A percentile compares a stretch with the other conserved stretches of the same genome.
Evolutionary conservation across 108 stramenopile genomes (phyloP).

Genomic region (Aurantiochytrium sp.): DNA sequence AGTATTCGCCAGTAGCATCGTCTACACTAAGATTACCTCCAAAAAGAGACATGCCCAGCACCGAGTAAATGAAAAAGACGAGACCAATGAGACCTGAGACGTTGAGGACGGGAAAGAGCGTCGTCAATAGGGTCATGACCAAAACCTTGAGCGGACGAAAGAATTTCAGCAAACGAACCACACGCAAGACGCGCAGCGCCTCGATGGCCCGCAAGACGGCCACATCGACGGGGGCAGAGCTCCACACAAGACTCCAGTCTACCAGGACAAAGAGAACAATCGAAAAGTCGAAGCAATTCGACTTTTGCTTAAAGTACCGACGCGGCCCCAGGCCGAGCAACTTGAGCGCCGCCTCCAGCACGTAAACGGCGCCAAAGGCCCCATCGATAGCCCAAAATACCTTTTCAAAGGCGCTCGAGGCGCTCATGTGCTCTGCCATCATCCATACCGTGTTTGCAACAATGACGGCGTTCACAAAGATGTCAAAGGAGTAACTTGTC

Average conservation of each 20-base stretch:
- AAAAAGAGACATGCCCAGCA: conserved; percentile 23
- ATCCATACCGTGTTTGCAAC: conserved; percentile 35
- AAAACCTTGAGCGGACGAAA: neutral
- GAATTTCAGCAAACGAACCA: conserved; percentile 13
- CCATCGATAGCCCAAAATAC: conserved; percentile 20
- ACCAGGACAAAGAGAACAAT: conserved; percentile 39
- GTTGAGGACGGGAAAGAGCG: conserved; percentile 18
- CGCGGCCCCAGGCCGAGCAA: conserved; percentile 20
- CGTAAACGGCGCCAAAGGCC: conserved; percentile 40
- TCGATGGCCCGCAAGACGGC: neutral
- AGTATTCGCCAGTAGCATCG: neutral
- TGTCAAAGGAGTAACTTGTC: conserved; percentile 22
- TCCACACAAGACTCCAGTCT: neutral
- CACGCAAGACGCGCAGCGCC: neutral
- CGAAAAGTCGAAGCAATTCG: conserved; percentile 50
- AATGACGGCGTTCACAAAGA: conserved; percentile 33
- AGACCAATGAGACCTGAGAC: conserved; percentile 13
- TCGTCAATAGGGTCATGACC: neutral
- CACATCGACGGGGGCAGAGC: neutral
- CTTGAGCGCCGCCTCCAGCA: conserved; percentile 39
- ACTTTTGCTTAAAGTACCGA: conserved; percentile 35
- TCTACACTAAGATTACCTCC: neutral
- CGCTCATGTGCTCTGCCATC: conserved; percentile 29
- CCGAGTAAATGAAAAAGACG: conserved; percentile 23
- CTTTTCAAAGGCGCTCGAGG: conserved; percentile 14